Conservation (phyloP, 768 basidiomycete species). For the Boletus rubropictus region DNA sequence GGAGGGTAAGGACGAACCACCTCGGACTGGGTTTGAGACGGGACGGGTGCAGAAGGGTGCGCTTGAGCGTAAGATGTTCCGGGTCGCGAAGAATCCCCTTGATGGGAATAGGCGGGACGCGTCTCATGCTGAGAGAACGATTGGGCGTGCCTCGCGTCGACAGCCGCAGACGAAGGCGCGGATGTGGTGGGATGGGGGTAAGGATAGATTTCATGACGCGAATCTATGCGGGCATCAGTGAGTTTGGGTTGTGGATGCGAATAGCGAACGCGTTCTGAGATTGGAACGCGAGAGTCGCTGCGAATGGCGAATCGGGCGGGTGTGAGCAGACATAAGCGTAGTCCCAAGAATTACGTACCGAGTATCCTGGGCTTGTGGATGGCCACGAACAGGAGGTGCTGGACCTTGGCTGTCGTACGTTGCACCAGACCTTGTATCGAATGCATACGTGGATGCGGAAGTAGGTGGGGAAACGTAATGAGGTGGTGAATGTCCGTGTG, state of each 20-base stretch:
- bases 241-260: conserved; percentile 15
- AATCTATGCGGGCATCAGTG: conserved; percentile 21
- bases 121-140: conserved; percentile 20
- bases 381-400: conserved; percentile 15
- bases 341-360: conserved; percentile 14
- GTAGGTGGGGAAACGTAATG: conserved; percentile 22
- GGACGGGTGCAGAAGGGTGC: conserved; percentile 9
- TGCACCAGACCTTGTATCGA: conserved; percentile 16
- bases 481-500: conserved; percentile 15
- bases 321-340: background rate
- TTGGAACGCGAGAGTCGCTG: conserved; percentile 22
- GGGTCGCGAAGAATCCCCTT: conserved; percentile 16
- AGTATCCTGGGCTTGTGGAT: conserved; percentile 17
- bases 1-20: conserved; percentile 14
- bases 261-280: conserved; percentile 21
- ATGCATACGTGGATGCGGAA: conserved; percentile 16
- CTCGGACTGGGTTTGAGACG: conserved; percentile 14
- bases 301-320: conserved; percentile 9
- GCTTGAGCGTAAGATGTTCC: conserved; percentile 17
- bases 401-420: conserved; percentile 17
- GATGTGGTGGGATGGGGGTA: conserved; percentile 12
- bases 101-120: conserved; percentile 18
- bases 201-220: conserved; percentile 24
- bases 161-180: conserved; percentile 11
- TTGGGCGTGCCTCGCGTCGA: conserved; percentile 20